Base-by-base conservation (phyloP, 1,139 yeast genomes). In the Lodderomyces orthopsilosis region DNA sequence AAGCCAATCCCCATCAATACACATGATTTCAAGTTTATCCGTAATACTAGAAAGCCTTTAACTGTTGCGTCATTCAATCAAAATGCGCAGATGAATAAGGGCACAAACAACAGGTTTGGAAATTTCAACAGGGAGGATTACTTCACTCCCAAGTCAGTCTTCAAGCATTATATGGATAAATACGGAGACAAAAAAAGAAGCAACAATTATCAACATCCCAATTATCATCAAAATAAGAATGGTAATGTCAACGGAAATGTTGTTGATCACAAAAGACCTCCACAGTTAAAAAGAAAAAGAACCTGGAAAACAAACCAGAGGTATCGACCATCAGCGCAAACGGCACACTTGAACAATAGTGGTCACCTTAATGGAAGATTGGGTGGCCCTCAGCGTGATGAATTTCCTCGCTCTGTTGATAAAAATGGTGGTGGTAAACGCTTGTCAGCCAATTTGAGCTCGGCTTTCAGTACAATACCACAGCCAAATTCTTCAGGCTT, bases 141-240 rank as follows among this genome's bases (percentile, higher is more conserved):
- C 52, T 85, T 84, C 57, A 85, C 94, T 2, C 94, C 94, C 1
- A 85, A 84, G 47, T 81, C 90, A 21, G 85, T 81, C 5, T 78
- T 81, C 53, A 79, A 78, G 50, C 84, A 81, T 53, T 84, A 83
- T 56, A 76, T 84, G 84, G 88, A 80, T 52, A 84, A 83, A 52
- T 81, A 81, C 49, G 79, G 81, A 33, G 81, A 71, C 48, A 59
- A 66, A 51, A 54, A 61, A 46, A 58, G 27, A 36, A 15, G 34
- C n/a, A 30, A 15, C 19, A 14, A 44, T 18, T 47, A 41, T 34
- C 50, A 93, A 66, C 77, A 75, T 50, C 72, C 83, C 0, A 54
- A 30, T 30, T 30, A 6, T 13, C 22, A 37, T 17, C 13, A n/a
- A 10, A 28, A 19, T 12, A 73, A 90, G 52, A 81, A 75, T 56